Percentiles rank a stretch among this genome's conserved stretches.
Evolutionary conservation across 768 basidiomycete genomes (phyloP).

Genomic region (Lactarius hengduanensis): DNA sequence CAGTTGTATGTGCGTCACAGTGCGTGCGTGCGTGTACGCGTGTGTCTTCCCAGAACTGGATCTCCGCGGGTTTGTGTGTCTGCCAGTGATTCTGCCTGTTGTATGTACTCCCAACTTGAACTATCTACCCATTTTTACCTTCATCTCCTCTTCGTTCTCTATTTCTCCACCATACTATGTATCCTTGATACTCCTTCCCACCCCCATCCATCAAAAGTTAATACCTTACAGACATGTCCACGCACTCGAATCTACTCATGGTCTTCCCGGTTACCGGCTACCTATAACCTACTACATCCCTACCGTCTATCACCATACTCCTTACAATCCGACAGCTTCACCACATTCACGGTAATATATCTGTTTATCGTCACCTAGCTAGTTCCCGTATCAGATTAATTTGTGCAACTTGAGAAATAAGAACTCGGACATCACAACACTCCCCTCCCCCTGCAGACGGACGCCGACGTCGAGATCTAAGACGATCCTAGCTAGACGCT

Average conservation of each 20-base stretch:
- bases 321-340: background rate
- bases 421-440: too few relatives aligned
- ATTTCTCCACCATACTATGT: background rate
- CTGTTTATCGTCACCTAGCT: background rate
- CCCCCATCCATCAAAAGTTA: background rate
- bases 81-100: background rate
- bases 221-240: background rate
- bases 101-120: background rate
- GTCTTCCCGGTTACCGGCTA: background rate
- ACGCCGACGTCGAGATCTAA: too few relatives aligned
- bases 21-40: background rate
- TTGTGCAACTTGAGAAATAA: background rate
- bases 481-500: too few relatives aligned
- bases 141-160: background rate
- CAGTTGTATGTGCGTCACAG: background rate
- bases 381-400: background rate
- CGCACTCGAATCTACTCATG: background rate
- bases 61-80: background rate
- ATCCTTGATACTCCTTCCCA: background rate
- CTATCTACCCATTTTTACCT: background rate
- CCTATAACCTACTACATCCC: background rate
- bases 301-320: background rate
- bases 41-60: background rate
- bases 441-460: too few relatives aligned
- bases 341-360: background rate